Base-by-base conservation (phyloP, 73 alveolate genomes). In the Halteria grandinella region DNA sequence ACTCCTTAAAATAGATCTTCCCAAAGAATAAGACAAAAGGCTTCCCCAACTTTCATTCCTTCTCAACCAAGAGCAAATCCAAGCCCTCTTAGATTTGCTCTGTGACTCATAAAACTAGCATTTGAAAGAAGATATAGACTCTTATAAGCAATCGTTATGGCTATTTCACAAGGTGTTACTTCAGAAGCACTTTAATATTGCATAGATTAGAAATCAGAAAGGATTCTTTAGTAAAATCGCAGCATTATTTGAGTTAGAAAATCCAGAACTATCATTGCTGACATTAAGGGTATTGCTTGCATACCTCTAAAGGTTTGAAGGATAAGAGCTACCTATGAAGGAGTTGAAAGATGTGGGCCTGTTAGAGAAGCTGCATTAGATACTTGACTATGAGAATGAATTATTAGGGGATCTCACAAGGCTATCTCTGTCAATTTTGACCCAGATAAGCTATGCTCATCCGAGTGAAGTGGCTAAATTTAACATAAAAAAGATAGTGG, bases 371-470 rank as follows among this genome's bases (percentile, higher is more conserved):
- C 17, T 66, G 1, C 66, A 44, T 66, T 54, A 66, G 14, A 12
- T 63, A 32, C 32, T 66, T 25, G 80, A 66, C 23, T 52, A 44
- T n/a, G 80, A 66, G 29, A 66, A 66, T 24, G 80, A 66, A 41
- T 24, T 66, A 1, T 25, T 44, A 23, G 80, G 80, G 7, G 80
- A 66, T 10, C 47, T 66, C 15, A 32, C 80, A 6, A 44, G 66
- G 47, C 6, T 45, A 11, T 14, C 69, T 5, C 43, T 66, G n/a
- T n/a, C 40, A 1, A 45, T 66, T 5, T 31, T 66, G 1, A 66
- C 80, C n/a, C 32, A 66, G 28, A 66, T 66, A 4, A 44, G 69
- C 23, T 66, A 25, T 28, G 32, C 18, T 28, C 47, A 25, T 27
- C 63, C 80, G 1, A 18, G 23, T 6, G 80, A 66, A 28, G 50